Evolutionary conservation across 2,329 filamentous ascomycete species (phyloP).

Genomic region (Xylariaceae sp.): DNA sequence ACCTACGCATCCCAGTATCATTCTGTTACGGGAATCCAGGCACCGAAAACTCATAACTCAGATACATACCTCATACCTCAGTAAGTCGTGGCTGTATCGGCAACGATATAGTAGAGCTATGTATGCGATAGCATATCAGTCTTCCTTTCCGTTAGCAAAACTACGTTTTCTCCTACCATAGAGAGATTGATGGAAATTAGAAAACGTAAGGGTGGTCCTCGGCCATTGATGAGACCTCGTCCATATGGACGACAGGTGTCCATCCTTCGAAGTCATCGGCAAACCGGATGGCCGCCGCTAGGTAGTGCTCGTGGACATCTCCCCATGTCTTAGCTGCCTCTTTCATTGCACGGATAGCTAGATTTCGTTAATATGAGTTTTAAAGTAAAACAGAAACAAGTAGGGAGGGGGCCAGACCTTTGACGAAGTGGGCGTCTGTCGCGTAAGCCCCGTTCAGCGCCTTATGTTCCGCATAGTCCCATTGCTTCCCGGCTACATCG

Average conservation of each 20-base stretch:
- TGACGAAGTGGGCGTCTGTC: slow-evolving; percentile 78
- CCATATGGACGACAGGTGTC: slow-evolving; percentile 36
- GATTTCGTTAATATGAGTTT: slow-evolving; percentile 13
- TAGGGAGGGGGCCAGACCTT: slow-evolving; percentile 48
- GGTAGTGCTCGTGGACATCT: slow-evolving; percentile 59
- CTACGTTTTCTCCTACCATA: not conserved
- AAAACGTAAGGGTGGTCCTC: not conserved
- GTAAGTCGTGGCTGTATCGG: not conserved
- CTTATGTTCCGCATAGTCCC: slow-evolving; percentile 69
- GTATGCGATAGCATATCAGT: not conserved
- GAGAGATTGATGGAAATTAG: not conserved
- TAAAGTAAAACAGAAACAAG: not conserved
- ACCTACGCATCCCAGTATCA: not conserved
- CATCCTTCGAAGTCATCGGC: slow-evolving; percentile 69
- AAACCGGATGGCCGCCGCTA: slow-evolving; percentile 65
- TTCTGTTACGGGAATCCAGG: not conserved
- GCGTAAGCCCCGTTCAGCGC: slow-evolving; percentile 63
- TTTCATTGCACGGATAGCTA: slow-evolving; percentile 66
- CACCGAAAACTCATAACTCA: not conserved
- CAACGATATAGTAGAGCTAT: not conserved
- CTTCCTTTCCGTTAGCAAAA: not conserved
- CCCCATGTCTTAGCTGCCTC: slow-evolving; percentile 72
- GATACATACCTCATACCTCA: not conserved
- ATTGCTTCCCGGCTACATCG: slow-evolving; percentile 61
- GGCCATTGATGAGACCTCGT: not conserved